Evolutionary conservation across 2,329 filamentous ascomycete genomes (phyloP), one percentile per base, ranked within the genome.

Genomic region (Aurifilum marmelostoma): DNA sequence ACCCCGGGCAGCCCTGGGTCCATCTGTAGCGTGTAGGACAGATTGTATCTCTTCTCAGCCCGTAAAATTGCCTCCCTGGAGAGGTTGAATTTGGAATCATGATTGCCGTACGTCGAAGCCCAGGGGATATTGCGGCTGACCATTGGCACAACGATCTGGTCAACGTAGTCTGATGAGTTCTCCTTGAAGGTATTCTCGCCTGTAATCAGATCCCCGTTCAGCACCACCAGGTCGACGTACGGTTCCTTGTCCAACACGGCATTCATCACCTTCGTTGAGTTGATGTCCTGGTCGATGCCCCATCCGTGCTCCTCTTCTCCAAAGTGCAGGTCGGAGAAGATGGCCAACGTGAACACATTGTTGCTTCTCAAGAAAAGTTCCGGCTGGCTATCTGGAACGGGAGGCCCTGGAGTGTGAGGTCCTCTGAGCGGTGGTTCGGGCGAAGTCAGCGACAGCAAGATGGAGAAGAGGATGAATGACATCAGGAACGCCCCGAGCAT

Each of bases 181-280:
- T 84, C 78, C 4, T 81, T 68, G 70, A 81, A 86, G 0, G 84
- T 84, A 68, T 89, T 88, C 69, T 92, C 90, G 52, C 91, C 90
- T 0, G 90, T 91, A 67, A 92, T 89, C 3, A 93, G 81, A 73
- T 93, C 91, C 18, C 91, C 91, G 67, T 92, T 93, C 37, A 93
- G 77, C 0, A 93, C 86, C 0, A 91, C 89, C 0, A 93, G 81
- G 52, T 88, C 81, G 0, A 56, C n/a, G 8, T 87, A 84, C 0
- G 75, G 73, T 69, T 92, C 90, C 0, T 76, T 77, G 47, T 87
- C 81, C 1, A 93, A 82, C 7, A 92, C 80, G 0, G 80, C 78
- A 63, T 83, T 82, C 73, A 92, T 87, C 0, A 91, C 87, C 5
- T 78, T 73, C 4, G 85, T 78, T 0, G 87, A 87, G 65, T 86